Base-by-base conservation (phyloP, 805 yeast genomes). In the Kodamaea kaohsiungensis region DNA sequence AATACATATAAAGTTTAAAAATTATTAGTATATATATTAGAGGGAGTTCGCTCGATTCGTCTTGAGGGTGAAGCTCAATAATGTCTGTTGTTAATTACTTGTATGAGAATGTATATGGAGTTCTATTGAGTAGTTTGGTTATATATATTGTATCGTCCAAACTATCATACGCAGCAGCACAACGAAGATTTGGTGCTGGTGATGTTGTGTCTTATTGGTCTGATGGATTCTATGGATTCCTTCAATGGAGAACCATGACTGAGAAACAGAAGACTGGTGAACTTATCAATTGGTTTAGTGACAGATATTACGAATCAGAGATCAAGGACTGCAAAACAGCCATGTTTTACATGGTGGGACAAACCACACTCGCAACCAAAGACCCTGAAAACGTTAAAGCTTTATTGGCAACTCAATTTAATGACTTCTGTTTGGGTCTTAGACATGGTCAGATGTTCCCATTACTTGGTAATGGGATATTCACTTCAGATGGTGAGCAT, bases 341-440 rank as follows among this genome's bases (percentile, higher is more conserved):
- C 2, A 16, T 19, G 5, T 48, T 38, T 43, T 27, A 15, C 7
- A 17, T 48, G 43, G 25, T 53, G 7, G 51, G 52, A 1, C 52
- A 43, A 15, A 9, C 55, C 19, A 19, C 48, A 5, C 7, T 46
- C 17, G 19, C 39, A 10, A 63, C 67, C 43, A 58, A 53, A 15
- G 65, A 63, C 42, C 65, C 65, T 1, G 67, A 60, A 43, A 63
- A 62, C 46, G 53, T 63, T 48, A 63, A 63, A 52, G 65, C 65
- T 3, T 9, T 63, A 12, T 53, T 62, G 43, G 64, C 63, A 9
- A 63, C 65, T 7, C 65, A 63, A 43, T 62, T 63, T 53, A 53
- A 54, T 25, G 65, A 61, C 49, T 63, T 62, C 47, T 50, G 39
- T 25, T 53, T 63, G 8, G 66, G 66, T 2, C 18, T 57, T 4